Evolutionary conservation across 1,284 basidiomycete genomes (phyloP), one percentile per base, ranked within the genome.

Genomic region (Flammula alnicola): DNA sequence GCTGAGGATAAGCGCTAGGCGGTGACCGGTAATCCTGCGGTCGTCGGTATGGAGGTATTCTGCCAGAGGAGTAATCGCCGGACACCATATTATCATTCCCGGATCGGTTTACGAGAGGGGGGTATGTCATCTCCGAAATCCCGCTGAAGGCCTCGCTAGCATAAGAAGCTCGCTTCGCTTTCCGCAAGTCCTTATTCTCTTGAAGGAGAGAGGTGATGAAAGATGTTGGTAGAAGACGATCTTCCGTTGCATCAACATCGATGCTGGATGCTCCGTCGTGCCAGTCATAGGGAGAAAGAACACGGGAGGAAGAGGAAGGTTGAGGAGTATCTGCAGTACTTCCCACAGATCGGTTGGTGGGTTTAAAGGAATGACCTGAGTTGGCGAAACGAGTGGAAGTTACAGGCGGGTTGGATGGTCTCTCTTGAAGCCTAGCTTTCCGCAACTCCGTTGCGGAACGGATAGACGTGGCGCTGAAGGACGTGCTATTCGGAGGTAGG

Each of bases 191-290:
- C 30, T 65, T 62, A 50, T 72, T 75, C 53, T 75, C 73, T 52
- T 70, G 70, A 5, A 86, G 72, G n/a, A 84, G 66, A 10, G 74
- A 73, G 9, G 82, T 83, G 54, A 85, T 84, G 63, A 84, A 79
- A 2, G 79, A 77, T 3, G 83, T 83, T 3, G 81, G 75, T 11
- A 85, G 72, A 38, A 84, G 67, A 14, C 76, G 70, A 57, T 82
- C 79, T 57, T 83, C 81, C n/a, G 72, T 65, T 19, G 75, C 70
- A 63, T 82, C 80, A 37, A 79, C 72, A 41, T 75, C 76, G 50
- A 84, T 79, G 50, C 72, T 76, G 6, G 80, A 81, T n/a, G 79
- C 75, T 9, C 79, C 81, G 60, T 84, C 82, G 52, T 81, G 77
- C 81, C 81, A 83, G 59, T 81, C 78, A 60, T 75, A 68, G 3